These are phyloP conservation scores for Pleurotus cornucopiae DNA, from an alignment of 768 basidiomycete species.

Conservation along the genomic window DNA sequence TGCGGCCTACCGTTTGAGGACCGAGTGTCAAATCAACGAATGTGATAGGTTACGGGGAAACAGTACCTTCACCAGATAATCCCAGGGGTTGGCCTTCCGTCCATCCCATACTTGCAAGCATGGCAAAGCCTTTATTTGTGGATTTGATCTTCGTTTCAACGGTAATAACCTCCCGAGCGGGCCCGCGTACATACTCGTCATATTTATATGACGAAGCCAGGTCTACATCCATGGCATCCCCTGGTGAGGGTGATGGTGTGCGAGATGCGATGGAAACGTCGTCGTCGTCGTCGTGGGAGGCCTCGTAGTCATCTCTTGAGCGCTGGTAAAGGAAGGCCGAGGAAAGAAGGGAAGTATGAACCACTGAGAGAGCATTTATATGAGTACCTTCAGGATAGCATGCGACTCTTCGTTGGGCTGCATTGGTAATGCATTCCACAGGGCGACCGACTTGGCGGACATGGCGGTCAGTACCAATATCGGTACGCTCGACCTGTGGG, in stretches of 20 bases:
- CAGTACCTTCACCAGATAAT: constrained; percentile 67
- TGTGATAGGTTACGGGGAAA: not conserved
- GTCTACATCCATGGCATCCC: constrained; percentile 50
- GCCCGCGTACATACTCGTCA: constrained; percentile 55
- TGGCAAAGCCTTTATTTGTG: constrained; percentile 75
- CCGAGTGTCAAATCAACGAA: not conserved
- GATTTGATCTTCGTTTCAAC: constrained; percentile 78
- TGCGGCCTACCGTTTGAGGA: constrained; percentile 49
- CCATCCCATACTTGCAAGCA: constrained; percentile 84
- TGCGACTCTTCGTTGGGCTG: constrained; percentile 24
- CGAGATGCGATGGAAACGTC: constrained; percentile 71
- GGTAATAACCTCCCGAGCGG: constrained; percentile 64
- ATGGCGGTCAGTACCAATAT: constrained; percentile 27
- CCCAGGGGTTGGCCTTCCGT: constrained; percentile 75
- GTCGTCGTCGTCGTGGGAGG: constrained; percentile 52
- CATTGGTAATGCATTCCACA: constrained; percentile 69
- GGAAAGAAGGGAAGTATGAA: constrained; percentile 54
- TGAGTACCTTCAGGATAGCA: constrained; percentile 63
- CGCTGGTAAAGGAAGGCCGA: constrained; percentile 57
- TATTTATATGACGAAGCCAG: constrained; percentile 46
- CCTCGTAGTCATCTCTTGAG: constrained; percentile 44
- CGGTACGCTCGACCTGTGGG: not conserved
- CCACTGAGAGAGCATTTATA: constrained; percentile 26
- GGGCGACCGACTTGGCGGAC: constrained; percentile 61
- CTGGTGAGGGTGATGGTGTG: constrained; percentile 62